A percentile compares a stretch with the other conserved stretches of the same genome.
Conservation (phyloP, 257 asterid species). For the Salvia hispanica region DNA sequence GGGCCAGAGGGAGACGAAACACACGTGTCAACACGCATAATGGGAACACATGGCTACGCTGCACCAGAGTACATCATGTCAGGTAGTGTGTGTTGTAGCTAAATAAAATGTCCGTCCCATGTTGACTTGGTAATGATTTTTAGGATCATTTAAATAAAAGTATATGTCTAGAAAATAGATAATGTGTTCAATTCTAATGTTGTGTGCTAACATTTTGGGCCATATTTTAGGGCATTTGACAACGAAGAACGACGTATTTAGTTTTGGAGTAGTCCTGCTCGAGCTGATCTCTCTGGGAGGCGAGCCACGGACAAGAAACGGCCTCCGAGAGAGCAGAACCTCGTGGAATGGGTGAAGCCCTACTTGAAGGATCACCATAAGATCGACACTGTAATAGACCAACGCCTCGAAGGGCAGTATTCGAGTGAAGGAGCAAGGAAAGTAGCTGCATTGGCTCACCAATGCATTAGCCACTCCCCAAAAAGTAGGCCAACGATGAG, state of each 20-base stretch:
- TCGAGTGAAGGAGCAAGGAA: constrained; percentile 65
- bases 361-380: constrained; percentile 62
- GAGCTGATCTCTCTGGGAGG: constrained; percentile 70
- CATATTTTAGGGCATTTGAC: constrained; percentile 62
- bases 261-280: constrained; percentile 75
- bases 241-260: constrained; percentile 68
- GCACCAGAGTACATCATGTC: constrained; percentile 92
- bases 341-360: constrained; percentile 84
- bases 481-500: constrained; percentile 68
- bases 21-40: constrained; percentile 69
- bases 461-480: constrained; percentile 57
- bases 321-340: constrained; percentile 50
- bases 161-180: too few species aligned
- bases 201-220: too few species aligned
- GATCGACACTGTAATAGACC: constrained; percentile 61
- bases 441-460: constrained; percentile 67
- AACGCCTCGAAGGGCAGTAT: constrained; percentile 72
- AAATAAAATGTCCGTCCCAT: background rate
- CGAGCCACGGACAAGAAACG: constrained; percentile 60
- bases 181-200: too few species aligned
- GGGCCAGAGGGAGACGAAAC: constrained; percentile 82
- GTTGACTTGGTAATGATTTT: too few species aligned
- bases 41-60: constrained; percentile 92
- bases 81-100: constrained; percentile 35
- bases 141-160: too few species aligned